Percentiles rank a stretch among this genome's conserved stretches.
Conservation (phyloP, 1,139 yeast species). For the Scheffersomyces titani region DNA sequence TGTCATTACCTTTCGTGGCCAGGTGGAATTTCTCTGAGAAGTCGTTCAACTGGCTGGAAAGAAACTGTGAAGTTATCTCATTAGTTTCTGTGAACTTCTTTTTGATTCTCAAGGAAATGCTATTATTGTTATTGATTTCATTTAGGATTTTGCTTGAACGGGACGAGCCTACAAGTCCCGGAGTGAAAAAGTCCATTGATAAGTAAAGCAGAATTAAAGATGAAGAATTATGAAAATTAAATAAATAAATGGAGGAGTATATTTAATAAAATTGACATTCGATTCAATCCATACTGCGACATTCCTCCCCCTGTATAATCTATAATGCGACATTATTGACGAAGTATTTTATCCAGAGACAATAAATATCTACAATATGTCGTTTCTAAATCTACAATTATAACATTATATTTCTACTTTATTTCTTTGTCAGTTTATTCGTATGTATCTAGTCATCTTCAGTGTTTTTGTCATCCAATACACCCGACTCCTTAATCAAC, state of each 20-base stretch:
- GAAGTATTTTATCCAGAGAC: neutral
- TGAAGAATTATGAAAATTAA: neutral
- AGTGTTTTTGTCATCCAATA: conserved; percentile 47
- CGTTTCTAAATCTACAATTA: neutral
- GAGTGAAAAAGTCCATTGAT: conserved; percentile 16
- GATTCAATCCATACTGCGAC: neutral
- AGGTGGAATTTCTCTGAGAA: conserved; percentile 1
- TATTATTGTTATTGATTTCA: conserved; percentile 15
- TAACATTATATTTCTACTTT: neutral
- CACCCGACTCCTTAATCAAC: conserved; percentile 73
- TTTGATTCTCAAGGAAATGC: conserved; percentile 12
- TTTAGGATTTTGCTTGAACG: conserved; percentile 10
- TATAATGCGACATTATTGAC: neutral
- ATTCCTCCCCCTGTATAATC: neutral
- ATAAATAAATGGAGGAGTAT: neutral
- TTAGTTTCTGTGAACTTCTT: conserved; percentile 13
- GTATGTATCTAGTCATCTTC: conserved; percentile 11
- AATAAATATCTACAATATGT: neutral
- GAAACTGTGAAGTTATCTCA: conserved; percentile 10
- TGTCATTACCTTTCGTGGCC: neutral
- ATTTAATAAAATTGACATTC: neutral
- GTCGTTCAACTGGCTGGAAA: conserved; percentile 10
- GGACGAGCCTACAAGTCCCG: conserved; percentile 13
- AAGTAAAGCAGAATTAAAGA: neutral
- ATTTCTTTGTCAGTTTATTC: neutral